A percentile compares a stretch with the other conserved stretches of the same genome.
These are phyloP conservation scores for Salix brachista DNA, from an alignment of 345 rosid species.

Conservation along the genomic window DNA sequence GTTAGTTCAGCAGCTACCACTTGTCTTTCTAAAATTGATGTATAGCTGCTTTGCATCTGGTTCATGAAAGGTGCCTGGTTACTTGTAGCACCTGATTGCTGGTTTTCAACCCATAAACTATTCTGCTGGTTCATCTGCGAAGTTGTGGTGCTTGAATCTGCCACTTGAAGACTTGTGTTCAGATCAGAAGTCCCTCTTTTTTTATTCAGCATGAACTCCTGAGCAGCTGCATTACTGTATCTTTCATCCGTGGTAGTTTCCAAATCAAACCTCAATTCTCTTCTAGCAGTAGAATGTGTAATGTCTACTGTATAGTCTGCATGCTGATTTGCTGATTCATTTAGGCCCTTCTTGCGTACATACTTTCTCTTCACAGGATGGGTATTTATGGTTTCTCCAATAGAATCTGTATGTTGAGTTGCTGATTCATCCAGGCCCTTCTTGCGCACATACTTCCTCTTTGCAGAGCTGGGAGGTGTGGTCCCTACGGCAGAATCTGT, in stretches of 20 bases:
- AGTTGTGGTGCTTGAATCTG: conserved; percentile 21
- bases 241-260: conserved; percentile 34
- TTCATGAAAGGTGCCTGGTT: conserved; percentile 22
- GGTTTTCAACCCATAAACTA: conserved; percentile 20
- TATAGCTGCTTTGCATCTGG: conserved; percentile 20
- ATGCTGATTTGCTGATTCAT: conserved; percentile 39
- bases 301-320: conserved; percentile 17
- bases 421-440: conserved; percentile 40
- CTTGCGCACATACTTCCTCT: conserved; percentile 35
- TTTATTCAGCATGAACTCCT: conserved; percentile 21
- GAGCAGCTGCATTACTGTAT: conserved; percentile 9
- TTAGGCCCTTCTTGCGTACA: conserved; percentile 33
- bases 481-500: conserved; percentile 22
- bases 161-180: conserved; percentile 21
- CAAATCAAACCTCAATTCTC: conserved; percentile 50
- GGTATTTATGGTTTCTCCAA: background rate
- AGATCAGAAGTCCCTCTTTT: conserved; percentile 5
- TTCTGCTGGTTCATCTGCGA: conserved; percentile 32
- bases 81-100: conserved; percentile 28
- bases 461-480: conserved; percentile 2
- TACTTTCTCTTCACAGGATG: conserved; percentile 20
- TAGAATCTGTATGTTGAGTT: conserved; percentile 27
- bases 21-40: conserved; percentile 13
- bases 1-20: background rate
- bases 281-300: conserved; percentile 27